Evolutionary conservation across 805 yeast species (phyloP), one percentile per base, ranked within the genome.

Genomic region (Metschnikowia amazonensis): DNA sequence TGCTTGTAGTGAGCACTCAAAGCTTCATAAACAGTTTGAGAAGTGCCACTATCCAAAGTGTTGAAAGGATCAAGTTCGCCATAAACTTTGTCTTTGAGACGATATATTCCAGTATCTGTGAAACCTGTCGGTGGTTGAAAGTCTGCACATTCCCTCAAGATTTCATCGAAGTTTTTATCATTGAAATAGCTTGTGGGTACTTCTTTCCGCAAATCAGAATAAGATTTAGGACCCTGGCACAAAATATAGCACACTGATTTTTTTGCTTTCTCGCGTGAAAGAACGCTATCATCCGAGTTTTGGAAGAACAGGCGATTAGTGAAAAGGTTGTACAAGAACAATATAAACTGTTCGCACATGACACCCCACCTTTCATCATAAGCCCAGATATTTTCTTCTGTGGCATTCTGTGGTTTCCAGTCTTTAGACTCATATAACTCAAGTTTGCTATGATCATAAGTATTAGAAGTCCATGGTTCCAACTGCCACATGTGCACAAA

Each of bases 51-150:
- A 72, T 33, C 76, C 45, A 32, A 43, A 29, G 52, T 44, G 13
- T 50, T 55, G 46, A 52, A 47, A n/a, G 50, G 88, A 60, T 92
- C 94, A 35, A 90, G 77, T 23, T 74, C 67, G 1, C 67, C 70
- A 45, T 66, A 72, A 24, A 67, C 66, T 41, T 80, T 74, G 2
- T 76, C 73, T 57, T 86, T 89, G 48, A 94, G 71, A 23, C 80
- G 70, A 63, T 86, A 92, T 21, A 77, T 60, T 2, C 96, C 88
- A 18, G 74, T 64, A 51, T 85, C 85, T 20, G 75, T 62, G 16
- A 75, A 53, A 3, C 81, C 79, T 4, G 75, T 66, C 2, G 95
- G 94, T 1, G 84, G 74, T n/a, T 72, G 72, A 52, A 74, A 81
- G 29, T 72, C 78, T 1, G 96, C 82, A 28, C 81, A 72, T 53